Conservation (phyloP, 352 stramenopile genomes). For the Globisporangium paroecandrum region DNA sequence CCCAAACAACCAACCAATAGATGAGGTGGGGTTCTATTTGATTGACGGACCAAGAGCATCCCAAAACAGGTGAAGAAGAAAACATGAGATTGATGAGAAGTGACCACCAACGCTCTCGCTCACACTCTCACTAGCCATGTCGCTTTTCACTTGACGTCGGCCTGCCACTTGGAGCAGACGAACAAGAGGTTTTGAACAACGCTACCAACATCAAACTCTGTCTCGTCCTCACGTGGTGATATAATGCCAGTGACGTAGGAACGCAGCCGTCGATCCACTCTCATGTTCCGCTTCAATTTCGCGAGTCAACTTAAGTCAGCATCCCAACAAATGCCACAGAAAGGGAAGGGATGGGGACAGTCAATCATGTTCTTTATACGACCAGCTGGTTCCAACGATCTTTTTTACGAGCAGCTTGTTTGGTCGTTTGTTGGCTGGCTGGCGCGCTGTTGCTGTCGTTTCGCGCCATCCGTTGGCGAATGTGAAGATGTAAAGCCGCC, state of each 20-base stretch:
- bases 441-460: constrained; percentile 8
- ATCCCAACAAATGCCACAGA: no score
- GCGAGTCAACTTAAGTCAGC: no score
- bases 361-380: no score
- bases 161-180: no score
- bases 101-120: background rate
- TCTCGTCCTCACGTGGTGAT: no score
- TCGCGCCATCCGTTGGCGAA: constrained; percentile 8
- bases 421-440: background rate
- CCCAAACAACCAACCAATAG: background rate
- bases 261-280: no score
- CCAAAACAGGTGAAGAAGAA: background rate
- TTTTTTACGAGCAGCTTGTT: background rate
- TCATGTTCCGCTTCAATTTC: no score
- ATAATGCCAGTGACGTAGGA: no score
- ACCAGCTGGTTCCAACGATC: no score
- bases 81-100: background rate
- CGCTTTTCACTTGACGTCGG: no score
- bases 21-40: background rate
- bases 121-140: background rate
- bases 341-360: no score
- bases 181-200: background rate
- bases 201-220: no score
- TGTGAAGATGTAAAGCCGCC: background rate
- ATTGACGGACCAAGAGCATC: background rate